phyloP scores from a whole-genome alignment of 306 rosid species.

The Quercus berberidifolia region DNA sequence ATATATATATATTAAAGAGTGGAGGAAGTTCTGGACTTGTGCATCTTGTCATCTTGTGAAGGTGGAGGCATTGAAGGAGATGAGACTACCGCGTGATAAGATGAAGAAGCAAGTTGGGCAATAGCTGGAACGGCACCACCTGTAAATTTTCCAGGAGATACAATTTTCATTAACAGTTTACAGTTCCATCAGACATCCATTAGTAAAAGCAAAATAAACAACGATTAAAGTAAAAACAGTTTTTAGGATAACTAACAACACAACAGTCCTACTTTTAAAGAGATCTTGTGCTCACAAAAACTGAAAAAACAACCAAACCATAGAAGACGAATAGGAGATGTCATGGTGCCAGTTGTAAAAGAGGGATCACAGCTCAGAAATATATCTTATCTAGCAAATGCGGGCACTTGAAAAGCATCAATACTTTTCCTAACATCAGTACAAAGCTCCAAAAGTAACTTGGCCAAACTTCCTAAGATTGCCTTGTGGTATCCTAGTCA shows the following conservation, averaged over 20 bases:
- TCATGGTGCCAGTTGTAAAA: not conserved
- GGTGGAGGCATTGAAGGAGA: conserved; percentile 33
- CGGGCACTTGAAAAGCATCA: not conserved
- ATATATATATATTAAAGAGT: conserved; percentile 23
- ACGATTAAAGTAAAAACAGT: not conserved
- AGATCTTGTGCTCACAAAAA: not conserved
- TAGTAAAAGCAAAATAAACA: not conserved
- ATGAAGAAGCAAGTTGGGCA: conserved; percentile 81
- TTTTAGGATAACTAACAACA: not conserved
- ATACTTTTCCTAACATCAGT: not conserved
- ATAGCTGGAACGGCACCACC: conserved; percentile 85
- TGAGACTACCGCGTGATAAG: conserved; percentile 62
- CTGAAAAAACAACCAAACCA: not conserved
- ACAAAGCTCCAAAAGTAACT: not conserved
- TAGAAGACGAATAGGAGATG: not conserved
- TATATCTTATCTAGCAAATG: not conserved
- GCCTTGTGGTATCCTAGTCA: not conserved
- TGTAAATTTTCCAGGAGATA: conserved; percentile 24
- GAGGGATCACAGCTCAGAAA: not conserved
- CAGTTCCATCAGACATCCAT: not conserved
- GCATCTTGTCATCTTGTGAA: conserved; percentile 57
- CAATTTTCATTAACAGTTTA: conserved; percentile 3
- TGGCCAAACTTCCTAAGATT: not conserved
- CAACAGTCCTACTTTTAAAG: not conserved
- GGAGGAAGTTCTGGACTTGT: conserved; percentile 69